Evolutionary conservation across 495 filamentous ascomycete genomes (phyloP).

Genomic region (Filosporella fistucella): DNA sequence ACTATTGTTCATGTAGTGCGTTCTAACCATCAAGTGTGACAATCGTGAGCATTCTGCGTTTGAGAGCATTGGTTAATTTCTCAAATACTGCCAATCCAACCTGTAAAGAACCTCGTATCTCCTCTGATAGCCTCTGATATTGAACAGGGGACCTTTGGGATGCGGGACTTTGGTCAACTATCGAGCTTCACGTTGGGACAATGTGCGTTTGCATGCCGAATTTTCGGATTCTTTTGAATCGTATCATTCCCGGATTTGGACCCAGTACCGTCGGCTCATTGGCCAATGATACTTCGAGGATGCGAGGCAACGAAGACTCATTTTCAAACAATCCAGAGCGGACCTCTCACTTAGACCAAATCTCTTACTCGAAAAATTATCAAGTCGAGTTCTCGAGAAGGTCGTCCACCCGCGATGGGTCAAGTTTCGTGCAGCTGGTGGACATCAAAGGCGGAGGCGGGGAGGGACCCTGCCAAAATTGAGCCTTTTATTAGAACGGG

Average conservation of each 20-base stretch:
- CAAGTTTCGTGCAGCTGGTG: background rate
- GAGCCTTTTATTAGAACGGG: too few relatives aligned
- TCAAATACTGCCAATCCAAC: background rate
- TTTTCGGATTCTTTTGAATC: constrained; percentile 2
- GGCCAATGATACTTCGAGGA: background rate
- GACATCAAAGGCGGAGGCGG: background rate
- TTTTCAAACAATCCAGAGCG: background rate
- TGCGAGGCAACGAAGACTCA: too few relatives aligned
- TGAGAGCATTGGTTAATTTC: background rate
- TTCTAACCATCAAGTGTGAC: background rate
- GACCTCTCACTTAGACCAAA: too few relatives aligned
- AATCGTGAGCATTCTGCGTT: background rate
- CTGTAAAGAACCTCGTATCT: background rate
- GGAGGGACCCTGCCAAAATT: too few relatives aligned
- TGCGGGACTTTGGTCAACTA: constrained; percentile 13
- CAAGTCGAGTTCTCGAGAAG: background rate
- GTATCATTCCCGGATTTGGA: background rate
- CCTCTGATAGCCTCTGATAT: background rate
- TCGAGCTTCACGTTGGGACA: constrained; percentile 24
- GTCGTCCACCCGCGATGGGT: background rate
- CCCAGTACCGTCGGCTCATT: background rate
- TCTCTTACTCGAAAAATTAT: background rate
- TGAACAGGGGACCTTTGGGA: background rate
- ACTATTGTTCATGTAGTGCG: background rate
- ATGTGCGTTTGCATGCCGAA: constrained; percentile 22